Evolutionary conservation across 768 basidiomycete species (phyloP).

Genomic region (Boletellus sp.): DNA sequence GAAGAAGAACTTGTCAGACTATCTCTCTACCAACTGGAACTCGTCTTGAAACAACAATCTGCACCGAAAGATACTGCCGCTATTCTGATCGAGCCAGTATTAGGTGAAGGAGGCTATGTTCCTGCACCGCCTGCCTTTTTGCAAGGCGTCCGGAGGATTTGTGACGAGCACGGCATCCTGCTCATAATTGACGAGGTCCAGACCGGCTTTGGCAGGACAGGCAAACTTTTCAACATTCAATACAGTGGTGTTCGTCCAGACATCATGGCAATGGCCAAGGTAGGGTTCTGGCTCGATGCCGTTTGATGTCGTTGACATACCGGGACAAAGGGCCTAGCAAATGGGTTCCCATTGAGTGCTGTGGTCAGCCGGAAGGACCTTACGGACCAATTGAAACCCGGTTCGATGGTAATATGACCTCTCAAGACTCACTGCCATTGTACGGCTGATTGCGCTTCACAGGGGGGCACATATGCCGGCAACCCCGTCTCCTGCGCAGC

Average conservation of each 20-base stretch:
- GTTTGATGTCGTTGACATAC: constrained; percentile 5
- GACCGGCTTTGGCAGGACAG: constrained; percentile 86
- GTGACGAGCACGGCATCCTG: constrained; percentile 81
- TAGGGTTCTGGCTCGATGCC: constrained; percentile 17
- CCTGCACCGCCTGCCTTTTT: constrained; percentile 80
- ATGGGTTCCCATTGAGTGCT: constrained; percentile 91
- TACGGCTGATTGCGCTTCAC: constrained; percentile 8
- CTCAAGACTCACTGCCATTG: neutral
- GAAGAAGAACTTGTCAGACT: constrained; percentile 54
- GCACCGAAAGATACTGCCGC: constrained; percentile 85
- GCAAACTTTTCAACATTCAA: constrained; percentile 76
- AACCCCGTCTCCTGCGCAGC: constrained; percentile 93
- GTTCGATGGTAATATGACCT: constrained; percentile 61
- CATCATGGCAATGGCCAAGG: constrained; percentile 87
- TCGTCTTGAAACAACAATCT: constrained; percentile 76
- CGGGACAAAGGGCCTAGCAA: constrained; percentile 62
- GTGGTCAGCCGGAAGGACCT: constrained; percentile 78
- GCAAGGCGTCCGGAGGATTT: constrained; percentile 74
- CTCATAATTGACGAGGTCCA: constrained; percentile 88
- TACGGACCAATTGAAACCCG: constrained; percentile 73
- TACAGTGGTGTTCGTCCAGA: constrained; percentile 85
- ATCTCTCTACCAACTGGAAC: constrained; percentile 77
- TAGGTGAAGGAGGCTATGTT: constrained; percentile 96
- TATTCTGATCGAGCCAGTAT: constrained; percentile 88
- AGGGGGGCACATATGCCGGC: constrained; percentile 90